Base-by-base conservation (phyloP, 2,329 filamentous ascomycete genomes). In the Aspergillus brasiliensis region DNA sequence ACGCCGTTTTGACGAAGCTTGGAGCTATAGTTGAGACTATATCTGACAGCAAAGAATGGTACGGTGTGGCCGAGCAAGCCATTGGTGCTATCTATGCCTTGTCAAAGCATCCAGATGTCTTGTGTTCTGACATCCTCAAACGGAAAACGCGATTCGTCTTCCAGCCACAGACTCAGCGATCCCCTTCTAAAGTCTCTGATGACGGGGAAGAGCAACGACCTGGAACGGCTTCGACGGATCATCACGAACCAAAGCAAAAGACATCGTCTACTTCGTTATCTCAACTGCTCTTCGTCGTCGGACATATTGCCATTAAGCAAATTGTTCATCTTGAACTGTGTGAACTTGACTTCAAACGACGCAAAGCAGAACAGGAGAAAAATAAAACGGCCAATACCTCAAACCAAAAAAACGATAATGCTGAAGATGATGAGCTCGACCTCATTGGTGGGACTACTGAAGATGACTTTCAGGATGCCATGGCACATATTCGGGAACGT, bases 291-390 rank as follows among this genome's bases (percentile, higher is more conserved):
- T 98, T 98, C 73, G 90, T 97, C 37, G 94, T 98, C 28, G 95
- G 95, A 0, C 95, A 99, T 71, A 91, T 98, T 51, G 95, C 95
- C 13, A 95, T 99, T 73, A 99, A 99, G 79, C 96, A 99, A 73
- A 99, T 99, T 68, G 96, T 99, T 0, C 95, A 99, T 74, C 85
- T 99, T 10, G 95, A 99, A 70, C 83, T 98, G n/a, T 97, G 93
- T 74, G 95, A 99, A 73, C 87, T 95, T 52, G 95, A 99, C 76
- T 99, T 99, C 78, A 99, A 99, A 81, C 90, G 94, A 56, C 86
- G 94, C 66, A 99, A 99, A 81, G 74, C 74, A 7, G 79, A 80
- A 75, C 74, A 79, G 69, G 73, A 81, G 73, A 78, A 82, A 74
- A 80, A 75, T 52, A 81, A 81, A 68, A 75, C 67, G 38, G 76